Percentiles rank a stretch among this genome's conserved stretches.
phyloP scores from a whole-genome alignment of 345 rosid genomes.

The Atalantia buxifolia region DNA sequence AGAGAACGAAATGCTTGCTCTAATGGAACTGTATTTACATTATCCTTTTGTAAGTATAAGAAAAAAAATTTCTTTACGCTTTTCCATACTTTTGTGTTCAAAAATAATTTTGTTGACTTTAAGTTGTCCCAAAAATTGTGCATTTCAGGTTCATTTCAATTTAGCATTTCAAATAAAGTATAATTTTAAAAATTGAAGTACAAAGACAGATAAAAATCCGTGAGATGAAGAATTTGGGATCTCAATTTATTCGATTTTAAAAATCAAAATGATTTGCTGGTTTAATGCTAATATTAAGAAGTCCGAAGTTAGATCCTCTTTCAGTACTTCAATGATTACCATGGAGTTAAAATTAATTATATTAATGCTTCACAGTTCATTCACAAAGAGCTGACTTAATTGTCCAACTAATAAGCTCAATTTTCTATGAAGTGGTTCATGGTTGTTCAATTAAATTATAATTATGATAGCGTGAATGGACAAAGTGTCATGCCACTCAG shows the following conservation, averaged over 20 bases:
- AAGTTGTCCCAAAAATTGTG: background rate
- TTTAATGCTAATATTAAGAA: background rate
- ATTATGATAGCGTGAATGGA: background rate
- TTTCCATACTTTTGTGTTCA: background rate
- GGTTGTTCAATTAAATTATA: background rate
- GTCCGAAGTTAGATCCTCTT: background rate
- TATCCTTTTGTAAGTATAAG: slow-evolving; percentile 16
- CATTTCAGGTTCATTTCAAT: background rate
- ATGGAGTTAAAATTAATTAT: background rate
- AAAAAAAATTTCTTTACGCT: background rate
- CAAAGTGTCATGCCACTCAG: slow-evolving; percentile 13
- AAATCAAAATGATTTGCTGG: too few relatives aligned
- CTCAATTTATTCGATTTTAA: background rate
- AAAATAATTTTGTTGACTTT: background rate
- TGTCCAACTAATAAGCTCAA: slow-evolving; percentile 8
- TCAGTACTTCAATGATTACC: slow-evolving; percentile 1
- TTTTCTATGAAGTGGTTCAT: slow-evolving; percentile 10
- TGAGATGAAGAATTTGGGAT: background rate
- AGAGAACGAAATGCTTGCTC: background rate
- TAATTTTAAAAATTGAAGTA: too few relatives aligned
- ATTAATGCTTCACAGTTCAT: background rate
- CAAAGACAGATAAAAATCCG: too few relatives aligned
- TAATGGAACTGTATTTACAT: slow-evolving; percentile 18
- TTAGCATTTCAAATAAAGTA: background rate
- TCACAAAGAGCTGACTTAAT: background rate